Evolutionary conservation across 192 early-diverging fungal species (phyloP).

Genomic region (Podila clonocystis): DNA sequence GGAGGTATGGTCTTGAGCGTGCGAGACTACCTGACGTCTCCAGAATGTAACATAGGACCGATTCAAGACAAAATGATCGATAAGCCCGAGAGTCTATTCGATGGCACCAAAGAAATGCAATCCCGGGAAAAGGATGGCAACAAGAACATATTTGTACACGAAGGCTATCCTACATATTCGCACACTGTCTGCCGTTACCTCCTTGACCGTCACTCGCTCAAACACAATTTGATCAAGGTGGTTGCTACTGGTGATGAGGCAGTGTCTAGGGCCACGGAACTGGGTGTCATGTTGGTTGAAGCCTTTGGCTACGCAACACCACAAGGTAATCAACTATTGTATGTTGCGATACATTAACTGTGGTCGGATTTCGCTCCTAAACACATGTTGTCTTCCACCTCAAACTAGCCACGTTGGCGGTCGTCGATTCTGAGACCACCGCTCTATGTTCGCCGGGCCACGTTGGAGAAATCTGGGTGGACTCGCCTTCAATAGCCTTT

Average conservation of each 20-base stretch:
- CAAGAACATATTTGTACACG: background rate
- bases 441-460: constrained; percentile 73
- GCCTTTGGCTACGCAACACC: constrained; percentile 66
- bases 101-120: no score
- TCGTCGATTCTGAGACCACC: constrained; percentile 83
- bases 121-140: no score
- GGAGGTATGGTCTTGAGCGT: constrained; percentile 77
- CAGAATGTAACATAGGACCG: background rate
- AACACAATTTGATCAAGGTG: constrained; percentile 63
- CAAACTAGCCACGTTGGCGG: constrained; percentile 65
- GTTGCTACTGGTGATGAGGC: constrained; percentile 51
- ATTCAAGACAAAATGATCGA: no score
- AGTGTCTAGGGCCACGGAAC: constrained; percentile 9
- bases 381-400: constrained; percentile 3
- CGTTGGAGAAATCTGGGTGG: constrained; percentile 86
- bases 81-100: no score
- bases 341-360: background rate
- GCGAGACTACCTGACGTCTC: constrained; percentile 56
- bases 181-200: constrained; percentile 43
- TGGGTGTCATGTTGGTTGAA: constrained; percentile 36
- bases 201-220: constrained; percentile 71
- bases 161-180: constrained; percentile 15
- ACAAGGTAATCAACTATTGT: constrained; percentile 44
- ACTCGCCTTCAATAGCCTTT: constrained; percentile 70
- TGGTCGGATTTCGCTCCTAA: background rate